phyloP scores from a whole-genome alignment of 1,284 basidiomycete genomes.

The Sutorius eximius region DNA sequence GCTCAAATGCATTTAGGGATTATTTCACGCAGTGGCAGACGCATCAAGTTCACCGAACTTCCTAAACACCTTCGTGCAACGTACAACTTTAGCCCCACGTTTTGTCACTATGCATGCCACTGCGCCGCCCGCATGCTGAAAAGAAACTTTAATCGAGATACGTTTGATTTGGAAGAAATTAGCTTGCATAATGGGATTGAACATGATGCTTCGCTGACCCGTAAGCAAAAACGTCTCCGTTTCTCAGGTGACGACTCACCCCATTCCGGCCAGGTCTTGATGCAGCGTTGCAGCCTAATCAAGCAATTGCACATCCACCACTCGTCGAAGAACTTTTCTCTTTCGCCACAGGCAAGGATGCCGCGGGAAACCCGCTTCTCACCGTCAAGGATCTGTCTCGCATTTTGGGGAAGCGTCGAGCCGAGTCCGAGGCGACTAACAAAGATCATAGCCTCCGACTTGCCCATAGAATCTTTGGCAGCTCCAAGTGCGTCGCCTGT shows the following conservation, averaged over 20 bases:
- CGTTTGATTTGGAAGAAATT: conserved; percentile 64
- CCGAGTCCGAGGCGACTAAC: conserved; percentile 51
- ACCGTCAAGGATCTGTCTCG: conserved; percentile 57
- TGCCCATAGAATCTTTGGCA: conserved; percentile 59
- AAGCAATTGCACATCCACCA: conserved; percentile 48
- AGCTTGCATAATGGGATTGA: conserved; percentile 74
- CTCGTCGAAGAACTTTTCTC: conserved; percentile 57
- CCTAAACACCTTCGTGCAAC: conserved; percentile 43
- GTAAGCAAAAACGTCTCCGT: conserved; percentile 26
- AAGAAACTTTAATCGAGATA: conserved; percentile 55
- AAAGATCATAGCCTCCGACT: conserved; percentile 49
- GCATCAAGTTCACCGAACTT: conserved; percentile 60
- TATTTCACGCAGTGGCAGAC: conserved; percentile 60
- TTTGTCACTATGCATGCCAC: conserved; percentile 61
- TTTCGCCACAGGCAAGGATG: conserved; percentile 56
- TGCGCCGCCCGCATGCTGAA: conserved; percentile 56
- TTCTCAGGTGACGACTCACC: neutral
- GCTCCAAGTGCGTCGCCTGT: conserved; percentile 54
- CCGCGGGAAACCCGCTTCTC: conserved; percentile 46
- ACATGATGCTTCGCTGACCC: conserved; percentile 69
- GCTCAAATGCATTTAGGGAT: conserved; percentile 48
- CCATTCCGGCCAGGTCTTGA: conserved; percentile 52
- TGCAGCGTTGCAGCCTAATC: conserved; percentile 46
- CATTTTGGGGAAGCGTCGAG: conserved; percentile 56
- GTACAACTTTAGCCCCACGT: conserved; percentile 66